These are phyloP conservation scores for Solanum paucissectum DNA, from an alignment of 257 asterid species.

Conservation along the genomic window DNA sequence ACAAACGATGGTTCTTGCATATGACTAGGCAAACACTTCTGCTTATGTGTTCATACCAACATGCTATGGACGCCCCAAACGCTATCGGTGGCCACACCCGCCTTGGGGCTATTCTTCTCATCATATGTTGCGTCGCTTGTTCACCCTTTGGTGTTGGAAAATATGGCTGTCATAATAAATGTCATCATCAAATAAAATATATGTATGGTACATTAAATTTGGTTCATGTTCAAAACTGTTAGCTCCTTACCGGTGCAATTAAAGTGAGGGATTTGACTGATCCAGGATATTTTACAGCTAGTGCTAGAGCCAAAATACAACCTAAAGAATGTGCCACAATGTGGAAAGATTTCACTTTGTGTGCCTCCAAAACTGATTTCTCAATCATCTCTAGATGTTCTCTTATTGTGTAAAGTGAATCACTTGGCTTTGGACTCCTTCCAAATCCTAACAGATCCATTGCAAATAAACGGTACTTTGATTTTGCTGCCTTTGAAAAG, in stretches of 20 bases:
- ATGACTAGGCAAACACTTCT: conserved; percentile 71
- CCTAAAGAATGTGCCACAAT: conserved; percentile 95
- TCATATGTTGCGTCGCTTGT: conserved; percentile 61
- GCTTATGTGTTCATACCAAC: conserved; percentile 92
- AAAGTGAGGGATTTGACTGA: conserved; percentile 69
- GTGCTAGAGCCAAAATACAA: conserved; percentile 86
- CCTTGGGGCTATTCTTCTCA: conserved; percentile 85
- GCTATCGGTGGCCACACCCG: conserved; percentile 79
- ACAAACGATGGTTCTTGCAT: conserved; percentile 78
- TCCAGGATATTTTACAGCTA: conserved; percentile 57
- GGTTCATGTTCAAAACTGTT: background rate
- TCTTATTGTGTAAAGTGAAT: conserved; percentile 64
- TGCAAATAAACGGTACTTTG: conserved; percentile 69
- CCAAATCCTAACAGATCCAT: conserved; percentile 93
- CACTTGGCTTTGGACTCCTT: conserved; percentile 80
- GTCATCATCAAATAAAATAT: background rate
- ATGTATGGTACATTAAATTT: background rate
- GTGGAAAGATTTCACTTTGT: conserved; percentile 75
- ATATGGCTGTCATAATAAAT: conserved; percentile 47
- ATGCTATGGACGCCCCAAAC: conserved; percentile 75
- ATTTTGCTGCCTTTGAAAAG: conserved; percentile 50
- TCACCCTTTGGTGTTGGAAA: conserved; percentile 84
- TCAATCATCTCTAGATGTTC: conserved; percentile 96
- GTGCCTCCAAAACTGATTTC: conserved; percentile 52
- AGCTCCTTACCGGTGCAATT: conserved; percentile 63